Evolutionary conservation across 441 rosid species (phyloP).

Genomic region (Bruguiera hainesii): DNA sequence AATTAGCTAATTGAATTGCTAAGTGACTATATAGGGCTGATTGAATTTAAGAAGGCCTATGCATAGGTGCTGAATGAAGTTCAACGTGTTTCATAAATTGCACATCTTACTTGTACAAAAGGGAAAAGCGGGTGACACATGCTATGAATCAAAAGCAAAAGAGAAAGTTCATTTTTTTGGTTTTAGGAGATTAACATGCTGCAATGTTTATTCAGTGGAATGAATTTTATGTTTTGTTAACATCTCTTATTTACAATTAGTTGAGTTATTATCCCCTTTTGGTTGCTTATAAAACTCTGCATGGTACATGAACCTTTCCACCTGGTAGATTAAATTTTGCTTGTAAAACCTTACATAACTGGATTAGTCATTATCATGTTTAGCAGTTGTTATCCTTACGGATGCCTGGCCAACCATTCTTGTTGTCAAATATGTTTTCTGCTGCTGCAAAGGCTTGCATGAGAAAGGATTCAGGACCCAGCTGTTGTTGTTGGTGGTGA

Average conservation of each 20-base stretch:
- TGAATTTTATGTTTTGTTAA: not conserved
- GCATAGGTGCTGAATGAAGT: not conserved
- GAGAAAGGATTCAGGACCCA: not conserved
- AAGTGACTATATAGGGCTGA: not conserved
- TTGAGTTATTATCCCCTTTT: not conserved
- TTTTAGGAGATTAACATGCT: not conserved
- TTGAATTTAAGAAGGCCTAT: not conserved
- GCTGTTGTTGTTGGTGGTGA: no score
- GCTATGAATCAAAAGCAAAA: not conserved
- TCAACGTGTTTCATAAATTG: not conserved
- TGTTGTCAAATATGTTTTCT: not conserved
- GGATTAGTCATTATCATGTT: not conserved
- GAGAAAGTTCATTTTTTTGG: not conserved
- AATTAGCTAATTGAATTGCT: not conserved
- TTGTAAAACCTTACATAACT: no score
- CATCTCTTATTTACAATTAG: not conserved
- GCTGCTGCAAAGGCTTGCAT: not conserved
- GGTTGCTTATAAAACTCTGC: not conserved
- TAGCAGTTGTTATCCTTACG: not conserved
- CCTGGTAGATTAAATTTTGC: not conserved
- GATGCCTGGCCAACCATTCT: not conserved
- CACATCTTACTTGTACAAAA: slow-evolving; percentile 1
- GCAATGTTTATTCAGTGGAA: not conserved
- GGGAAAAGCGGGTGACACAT: not conserved
- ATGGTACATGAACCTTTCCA: not conserved